A percentile compares a stretch with the other conserved stretches of the same genome.
Evolutionary conservation across 768 basidiomycete species (phyloP).

Genomic region (Gelatoporia subvermispora): DNA sequence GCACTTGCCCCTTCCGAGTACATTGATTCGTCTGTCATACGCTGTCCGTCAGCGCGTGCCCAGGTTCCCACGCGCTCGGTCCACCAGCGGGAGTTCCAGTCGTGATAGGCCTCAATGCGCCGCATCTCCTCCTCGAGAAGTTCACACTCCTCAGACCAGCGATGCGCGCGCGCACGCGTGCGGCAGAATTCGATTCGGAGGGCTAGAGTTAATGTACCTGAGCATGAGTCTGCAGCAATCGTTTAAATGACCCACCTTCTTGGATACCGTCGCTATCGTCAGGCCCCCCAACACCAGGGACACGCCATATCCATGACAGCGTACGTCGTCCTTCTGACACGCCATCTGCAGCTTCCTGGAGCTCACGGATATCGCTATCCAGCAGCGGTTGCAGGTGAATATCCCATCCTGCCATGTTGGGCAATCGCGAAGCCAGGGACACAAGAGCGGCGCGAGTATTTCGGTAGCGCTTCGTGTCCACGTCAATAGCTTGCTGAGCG

Average conservation of each 20-base stretch:
- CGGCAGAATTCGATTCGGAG: slow-evolving; percentile 11
- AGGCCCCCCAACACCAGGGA: neutral
- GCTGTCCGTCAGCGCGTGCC: neutral
- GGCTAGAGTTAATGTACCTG: too few relatives aligned
- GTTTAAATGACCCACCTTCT: neutral
- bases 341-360: neutral
- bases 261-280: neutral
- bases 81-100: neutral
- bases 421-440: too few relatives aligned
- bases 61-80: neutral
- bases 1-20: neutral
- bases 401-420: slow-evolving; percentile 5
- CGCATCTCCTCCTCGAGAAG: slow-evolving; percentile 16
- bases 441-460: neutral
- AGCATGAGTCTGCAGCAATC: too few relatives aligned
- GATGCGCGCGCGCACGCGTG: slow-evolving; percentile 1
- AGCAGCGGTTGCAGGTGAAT: neutral
- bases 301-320: slow-evolving; percentile 12
- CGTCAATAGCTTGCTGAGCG: neutral
- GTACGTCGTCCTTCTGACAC: slow-evolving; percentile 5
- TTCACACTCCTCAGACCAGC: slow-evolving; percentile 16
- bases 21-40: too few relatives aligned
- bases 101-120: neutral
- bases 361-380: slow-evolving; percentile 4
- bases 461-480: slow-evolving; percentile 1